Conservation (phyloP, 2,329 filamentous ascomycete genomes). For the Sporothrix brasiliensis region DNA sequence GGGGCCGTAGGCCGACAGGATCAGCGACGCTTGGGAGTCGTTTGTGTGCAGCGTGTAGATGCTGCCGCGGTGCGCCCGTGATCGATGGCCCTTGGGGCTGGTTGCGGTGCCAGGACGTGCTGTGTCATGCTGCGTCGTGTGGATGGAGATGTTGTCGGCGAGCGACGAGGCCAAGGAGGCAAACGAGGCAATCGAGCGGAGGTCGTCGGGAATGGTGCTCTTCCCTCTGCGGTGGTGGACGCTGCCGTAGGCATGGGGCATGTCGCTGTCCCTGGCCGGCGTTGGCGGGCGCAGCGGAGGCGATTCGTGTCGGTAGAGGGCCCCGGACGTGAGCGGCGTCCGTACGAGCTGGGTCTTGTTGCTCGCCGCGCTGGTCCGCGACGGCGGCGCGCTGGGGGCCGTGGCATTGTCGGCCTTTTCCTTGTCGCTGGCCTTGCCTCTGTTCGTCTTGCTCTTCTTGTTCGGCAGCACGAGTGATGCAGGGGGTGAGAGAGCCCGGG, state of each 20-base stretch:
- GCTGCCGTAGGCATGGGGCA: not conserved
- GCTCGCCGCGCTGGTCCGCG: not conserved
- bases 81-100: slow-evolving; percentile 41
- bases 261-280: not conserved
- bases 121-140: slow-evolving; percentile 42
- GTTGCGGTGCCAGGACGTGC: slow-evolving; percentile 20
- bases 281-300: not conserved
- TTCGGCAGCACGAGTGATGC: slow-evolving; percentile 11
- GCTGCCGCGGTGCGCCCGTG: slow-evolving; percentile 52
- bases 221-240: slow-evolving; percentile 21
- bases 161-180: slow-evolving; percentile 54
- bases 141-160: slow-evolving; percentile 58
- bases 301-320: slow-evolving; percentile 33
- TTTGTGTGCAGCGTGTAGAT: slow-evolving; percentile 64
- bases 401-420: not conserved
- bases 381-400: not conserved
- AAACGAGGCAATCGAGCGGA: slow-evolving; percentile 59
- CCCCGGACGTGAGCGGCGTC: slow-evolving; percentile 35
- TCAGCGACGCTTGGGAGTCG: slow-evolving; percentile 58
- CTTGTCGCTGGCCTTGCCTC: not conserved
- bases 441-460: slow-evolving; percentile 26
- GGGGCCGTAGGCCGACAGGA: slow-evolving; percentile 52
- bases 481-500: slow-evolving; percentile 1
- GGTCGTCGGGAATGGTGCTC: slow-evolving; percentile 37
- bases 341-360: slow-evolving; percentile 28